Evolutionary conservation across 1,284 basidiomycete species (phyloP).

Genomic region (Cronartium quercuum): DNA sequence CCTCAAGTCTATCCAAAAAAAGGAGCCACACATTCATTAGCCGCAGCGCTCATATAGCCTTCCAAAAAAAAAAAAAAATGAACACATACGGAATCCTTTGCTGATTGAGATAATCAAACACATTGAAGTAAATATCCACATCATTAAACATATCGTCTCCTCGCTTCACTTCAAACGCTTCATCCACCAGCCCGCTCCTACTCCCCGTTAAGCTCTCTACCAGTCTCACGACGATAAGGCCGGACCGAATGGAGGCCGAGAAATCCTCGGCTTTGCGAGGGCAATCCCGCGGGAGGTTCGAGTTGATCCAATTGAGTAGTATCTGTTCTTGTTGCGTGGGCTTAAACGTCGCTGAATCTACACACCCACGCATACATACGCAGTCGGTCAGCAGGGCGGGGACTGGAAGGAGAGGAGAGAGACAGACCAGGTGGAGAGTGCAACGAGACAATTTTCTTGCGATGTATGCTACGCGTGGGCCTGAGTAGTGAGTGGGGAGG

Average conservation of each 20-base stretch:
- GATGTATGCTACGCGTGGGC: slow-evolving; percentile 14
- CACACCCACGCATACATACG: slow-evolving; percentile 12
- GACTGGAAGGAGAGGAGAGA: slow-evolving; percentile 5
- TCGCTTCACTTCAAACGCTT: slow-evolving; percentile 37
- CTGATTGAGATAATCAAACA: slow-evolving; percentile 24
- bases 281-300: slow-evolving; percentile 44
- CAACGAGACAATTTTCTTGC: slow-evolving; percentile 18
- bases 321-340: slow-evolving; percentile 50
- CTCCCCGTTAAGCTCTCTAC: slow-evolving; percentile 25
- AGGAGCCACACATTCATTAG: neutral
- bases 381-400: neutral
- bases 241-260: slow-evolving; percentile 42
- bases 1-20: slow-evolving; percentile 10
- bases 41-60: neutral
- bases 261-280: slow-evolving; percentile 45
- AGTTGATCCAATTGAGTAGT: slow-evolving; percentile 79
- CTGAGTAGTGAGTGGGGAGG: slow-evolving; percentile 3
- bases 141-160: slow-evolving; percentile 40
- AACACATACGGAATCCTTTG: slow-evolving; percentile 26
- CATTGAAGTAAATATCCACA: slow-evolving; percentile 30
- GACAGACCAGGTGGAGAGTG: slow-evolving; percentile 12
- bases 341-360: slow-evolving; percentile 37
- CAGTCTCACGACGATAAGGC: slow-evolving; percentile 39
- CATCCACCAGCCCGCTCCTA: slow-evolving; percentile 28
- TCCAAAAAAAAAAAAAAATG: neutral